A percentile compares a stretch with the other conserved stretches of the same genome.
Evolutionary conservation across 331 rosid genomes (phyloP).

Genomic region (Phaseolus coccineus): DNA sequence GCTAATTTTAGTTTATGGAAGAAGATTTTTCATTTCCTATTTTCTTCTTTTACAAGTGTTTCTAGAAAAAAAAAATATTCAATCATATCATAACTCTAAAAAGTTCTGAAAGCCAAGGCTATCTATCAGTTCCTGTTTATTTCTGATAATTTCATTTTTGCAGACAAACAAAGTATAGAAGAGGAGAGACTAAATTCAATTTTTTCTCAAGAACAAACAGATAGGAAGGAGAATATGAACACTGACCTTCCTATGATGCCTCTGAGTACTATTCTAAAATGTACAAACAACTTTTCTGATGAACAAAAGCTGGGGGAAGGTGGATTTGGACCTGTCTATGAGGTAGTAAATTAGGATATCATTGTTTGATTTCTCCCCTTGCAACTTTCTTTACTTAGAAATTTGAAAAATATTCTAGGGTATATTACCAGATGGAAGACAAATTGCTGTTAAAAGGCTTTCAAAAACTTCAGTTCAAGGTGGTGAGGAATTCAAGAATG

Average conservation of each 20-base stretch:
- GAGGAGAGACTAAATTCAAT: conserved; percentile 36
- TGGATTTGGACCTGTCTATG: conserved; percentile 57
- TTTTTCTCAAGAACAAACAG: conserved; percentile 42
- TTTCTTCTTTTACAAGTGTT: no score
- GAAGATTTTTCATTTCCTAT: no score
- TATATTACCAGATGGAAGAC: conserved; percentile 45
- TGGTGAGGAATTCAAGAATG: conserved; percentile 49
- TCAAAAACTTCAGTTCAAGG: conserved; percentile 54
- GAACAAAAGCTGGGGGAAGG: conserved; percentile 48
- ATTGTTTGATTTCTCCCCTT: neutral
- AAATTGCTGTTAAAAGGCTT: conserved; percentile 54
- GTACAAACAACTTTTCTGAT: conserved; percentile 46
- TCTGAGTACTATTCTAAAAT: conserved; percentile 40
- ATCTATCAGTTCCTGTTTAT: conserved; percentile 4
- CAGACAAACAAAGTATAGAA: conserved; percentile 33
- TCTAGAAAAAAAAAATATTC: no score
- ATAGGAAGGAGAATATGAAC: conserved; percentile 30
- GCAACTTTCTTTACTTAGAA: conserved; percentile 21
- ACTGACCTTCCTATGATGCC: conserved; percentile 48
- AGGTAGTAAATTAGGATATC: conserved; percentile 8
- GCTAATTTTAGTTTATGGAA: no score
- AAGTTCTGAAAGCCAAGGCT: neutral
- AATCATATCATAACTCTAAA: neutral
- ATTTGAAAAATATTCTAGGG: conserved; percentile 39
- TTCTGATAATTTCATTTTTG: conserved; percentile 28